Evolutionary conservation across 169 alveolate genomes (phyloP).

Genomic region (Toxoplasma gondii): DNA sequence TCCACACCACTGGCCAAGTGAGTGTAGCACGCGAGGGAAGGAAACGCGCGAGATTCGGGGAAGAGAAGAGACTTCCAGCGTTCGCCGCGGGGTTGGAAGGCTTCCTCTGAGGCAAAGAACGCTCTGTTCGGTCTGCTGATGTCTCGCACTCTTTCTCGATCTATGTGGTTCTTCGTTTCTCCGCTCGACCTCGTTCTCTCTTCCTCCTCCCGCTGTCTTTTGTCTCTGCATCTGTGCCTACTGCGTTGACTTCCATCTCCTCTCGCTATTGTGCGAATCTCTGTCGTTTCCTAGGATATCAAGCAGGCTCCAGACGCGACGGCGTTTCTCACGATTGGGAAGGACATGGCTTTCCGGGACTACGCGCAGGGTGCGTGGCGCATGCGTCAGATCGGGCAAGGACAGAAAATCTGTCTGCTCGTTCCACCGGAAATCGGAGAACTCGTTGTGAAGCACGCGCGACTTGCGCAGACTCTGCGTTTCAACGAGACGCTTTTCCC

Average conservation of each 20-base stretch:
- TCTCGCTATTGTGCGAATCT: background rate
- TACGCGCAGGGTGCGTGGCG: conserved; percentile 93
- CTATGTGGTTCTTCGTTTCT: background rate
- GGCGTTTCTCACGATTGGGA: conserved; percentile 89
- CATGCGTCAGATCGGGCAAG: conserved; percentile 82
- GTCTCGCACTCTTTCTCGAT: too few relatives aligned
- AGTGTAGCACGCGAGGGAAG: background rate
- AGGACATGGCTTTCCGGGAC: conserved; percentile 89
- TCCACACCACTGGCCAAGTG: conserved; percentile 55
- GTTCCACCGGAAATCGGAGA: conserved; percentile 68
- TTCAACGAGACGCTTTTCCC: conserved; percentile 50
- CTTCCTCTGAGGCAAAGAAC: too few relatives aligned
- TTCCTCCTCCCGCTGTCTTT: background rate
- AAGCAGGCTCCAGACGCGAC: conserved; percentile 88
- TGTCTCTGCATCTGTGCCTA: background rate
- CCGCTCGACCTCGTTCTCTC: background rate
- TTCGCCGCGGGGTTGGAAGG: too few relatives aligned
- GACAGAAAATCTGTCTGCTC: conserved; percentile 65
- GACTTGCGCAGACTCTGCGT: conserved; percentile 18
- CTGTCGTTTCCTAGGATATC: conserved; percentile 80
- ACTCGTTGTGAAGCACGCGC: conserved; percentile 50
- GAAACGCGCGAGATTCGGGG: too few relatives aligned
- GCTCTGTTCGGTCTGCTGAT: too few relatives aligned
- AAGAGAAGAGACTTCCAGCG: too few relatives aligned
- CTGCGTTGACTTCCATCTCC: background rate